phyloP scores from a whole-genome alignment of 345 rosid genomes.

The Brassica incana region DNA sequence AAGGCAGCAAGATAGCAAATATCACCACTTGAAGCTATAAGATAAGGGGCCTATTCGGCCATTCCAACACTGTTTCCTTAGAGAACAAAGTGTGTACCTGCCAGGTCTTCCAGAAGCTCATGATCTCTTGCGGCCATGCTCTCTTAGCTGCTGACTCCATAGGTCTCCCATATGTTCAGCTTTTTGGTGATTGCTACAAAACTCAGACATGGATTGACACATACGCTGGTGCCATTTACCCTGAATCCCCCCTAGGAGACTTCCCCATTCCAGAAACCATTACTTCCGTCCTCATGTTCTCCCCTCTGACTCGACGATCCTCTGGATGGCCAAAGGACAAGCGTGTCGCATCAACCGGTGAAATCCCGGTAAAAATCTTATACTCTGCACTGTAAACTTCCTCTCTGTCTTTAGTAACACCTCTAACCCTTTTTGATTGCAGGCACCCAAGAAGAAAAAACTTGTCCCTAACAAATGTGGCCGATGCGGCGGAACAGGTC shows the following conservation, averaged over 20 bases:
- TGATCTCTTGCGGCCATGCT: background rate
- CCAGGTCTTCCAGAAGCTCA: background rate
- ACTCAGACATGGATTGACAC: background rate
- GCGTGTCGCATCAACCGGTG: background rate
- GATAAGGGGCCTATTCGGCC: background rate
- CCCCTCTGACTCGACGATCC: background rate
- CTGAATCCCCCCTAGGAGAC: background rate
- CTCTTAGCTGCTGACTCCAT: background rate
- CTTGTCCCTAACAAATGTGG: no score
- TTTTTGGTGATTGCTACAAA: background rate
- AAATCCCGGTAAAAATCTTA: background rate
- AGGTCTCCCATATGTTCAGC: background rate
- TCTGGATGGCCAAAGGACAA: background rate
- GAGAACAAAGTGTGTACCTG: background rate
- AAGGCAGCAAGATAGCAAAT: background rate
- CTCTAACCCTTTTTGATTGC: no score
- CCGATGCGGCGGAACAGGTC: no score
- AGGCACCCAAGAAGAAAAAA: no score
- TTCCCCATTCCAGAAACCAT: no score
- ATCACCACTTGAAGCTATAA: background rate
- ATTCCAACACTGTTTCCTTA: background rate
- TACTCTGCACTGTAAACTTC: no score
- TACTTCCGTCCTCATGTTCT: no score
- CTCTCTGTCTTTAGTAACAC: no score
- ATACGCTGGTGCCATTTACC: background rate